Evolutionary conservation across 2,329 filamentous ascomycete species (phyloP).

Genomic region (Rasamsonia emersonii): DNA sequence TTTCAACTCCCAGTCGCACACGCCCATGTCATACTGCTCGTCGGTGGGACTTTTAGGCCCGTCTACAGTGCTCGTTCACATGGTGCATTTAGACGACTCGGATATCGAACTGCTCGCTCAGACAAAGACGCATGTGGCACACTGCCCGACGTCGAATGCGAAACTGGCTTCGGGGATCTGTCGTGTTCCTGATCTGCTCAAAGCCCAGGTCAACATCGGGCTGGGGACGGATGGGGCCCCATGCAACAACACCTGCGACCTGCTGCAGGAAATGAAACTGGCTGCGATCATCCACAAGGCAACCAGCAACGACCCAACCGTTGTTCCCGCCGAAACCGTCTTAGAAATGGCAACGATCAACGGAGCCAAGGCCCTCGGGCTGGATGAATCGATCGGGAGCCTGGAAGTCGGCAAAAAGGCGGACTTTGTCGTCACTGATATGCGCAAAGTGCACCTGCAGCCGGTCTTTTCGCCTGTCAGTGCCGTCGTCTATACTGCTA

Average conservation of each 20-base stretch:
- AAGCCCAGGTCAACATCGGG: conserved; percentile 37
- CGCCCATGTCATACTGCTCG: conserved; percentile 37
- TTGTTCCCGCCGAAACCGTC: conserved; percentile 38
- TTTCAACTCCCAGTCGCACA: conserved; percentile 27
- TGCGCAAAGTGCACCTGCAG: conserved; percentile 24
- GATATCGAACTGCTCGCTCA: conserved; percentile 33
- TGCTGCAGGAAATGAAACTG: conserved; percentile 46
- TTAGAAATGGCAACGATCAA: conserved; percentile 47
- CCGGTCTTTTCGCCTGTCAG: conserved; percentile 36
- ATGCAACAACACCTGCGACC: conserved; percentile 45
- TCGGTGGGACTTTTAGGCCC: conserved; percentile 29
- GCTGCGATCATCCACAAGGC: conserved; percentile 44
- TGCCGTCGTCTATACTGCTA: conserved; percentile 35
- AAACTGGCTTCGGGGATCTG: conserved; percentile 46
- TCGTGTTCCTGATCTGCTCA: conserved; percentile 38
- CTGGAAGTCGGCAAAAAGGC: conserved; percentile 36
- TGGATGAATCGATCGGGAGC: conserved; percentile 32
- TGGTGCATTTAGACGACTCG: conserved; percentile 42
- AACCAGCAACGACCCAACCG: conserved; percentile 31
- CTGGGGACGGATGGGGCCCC: conserved; percentile 47
- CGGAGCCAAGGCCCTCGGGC: conserved; percentile 40
- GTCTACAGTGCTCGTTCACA: conserved; percentile 43
- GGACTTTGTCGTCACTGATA: conserved; percentile 30
- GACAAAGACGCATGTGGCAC: conserved; percentile 40
- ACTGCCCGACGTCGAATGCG: conserved; percentile 45